Percentiles rank a stretch among this genome's conserved stretches.
Evolutionary conservation across 2,329 filamentous ascomycete species (phyloP).

Genomic region (Fusarium sp.): DNA sequence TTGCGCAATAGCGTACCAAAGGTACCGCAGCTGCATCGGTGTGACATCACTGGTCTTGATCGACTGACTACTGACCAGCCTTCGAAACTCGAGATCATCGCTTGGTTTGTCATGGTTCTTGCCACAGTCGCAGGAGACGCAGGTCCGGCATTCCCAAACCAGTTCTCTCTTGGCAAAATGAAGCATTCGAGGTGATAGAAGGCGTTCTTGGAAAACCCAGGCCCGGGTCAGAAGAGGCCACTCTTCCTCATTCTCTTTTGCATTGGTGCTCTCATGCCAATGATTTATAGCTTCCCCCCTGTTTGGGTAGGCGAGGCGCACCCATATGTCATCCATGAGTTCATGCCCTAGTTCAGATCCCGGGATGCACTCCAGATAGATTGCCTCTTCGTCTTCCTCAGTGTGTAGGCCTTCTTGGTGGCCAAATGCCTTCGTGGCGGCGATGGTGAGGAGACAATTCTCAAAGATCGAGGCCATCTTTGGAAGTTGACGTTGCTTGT

Average conservation of each 20-base stretch:
- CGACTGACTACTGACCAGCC: conserved; percentile 10
- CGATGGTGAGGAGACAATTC: conserved; percentile 19
- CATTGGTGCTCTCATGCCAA: neutral
- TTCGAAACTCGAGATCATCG: conserved; percentile 14
- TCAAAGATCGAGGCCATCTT: conserved; percentile 27
- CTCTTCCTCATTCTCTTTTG: neutral
- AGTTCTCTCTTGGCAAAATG: conserved; percentile 25
- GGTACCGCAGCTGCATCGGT: conserved; percentile 1
- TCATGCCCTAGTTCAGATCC: conserved; percentile 7
- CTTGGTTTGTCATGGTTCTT: neutral
- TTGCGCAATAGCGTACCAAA: conserved; percentile 25
- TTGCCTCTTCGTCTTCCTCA: neutral
- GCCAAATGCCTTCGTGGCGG: conserved; percentile 17
- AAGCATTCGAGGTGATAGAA: conserved; percentile 29
- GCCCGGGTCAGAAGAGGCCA: conserved; percentile 26
- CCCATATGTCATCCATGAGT: conserved; percentile 13
- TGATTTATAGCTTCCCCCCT: conserved; percentile 1
- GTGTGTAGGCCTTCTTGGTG: conserved; percentile 15
- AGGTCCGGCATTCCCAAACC: conserved; percentile 22
- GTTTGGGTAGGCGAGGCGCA: conserved; percentile 2
- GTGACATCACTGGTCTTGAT: conserved; percentile 23
- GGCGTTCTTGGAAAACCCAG: conserved; percentile 31
- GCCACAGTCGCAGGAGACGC: conserved; percentile 17
- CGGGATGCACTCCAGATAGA: conserved; percentile 1
- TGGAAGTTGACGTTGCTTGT: conserved; percentile 4